Conservation (phyloP, 108 stramenopile genomes). For the Conticribra weissflogii region DNA sequence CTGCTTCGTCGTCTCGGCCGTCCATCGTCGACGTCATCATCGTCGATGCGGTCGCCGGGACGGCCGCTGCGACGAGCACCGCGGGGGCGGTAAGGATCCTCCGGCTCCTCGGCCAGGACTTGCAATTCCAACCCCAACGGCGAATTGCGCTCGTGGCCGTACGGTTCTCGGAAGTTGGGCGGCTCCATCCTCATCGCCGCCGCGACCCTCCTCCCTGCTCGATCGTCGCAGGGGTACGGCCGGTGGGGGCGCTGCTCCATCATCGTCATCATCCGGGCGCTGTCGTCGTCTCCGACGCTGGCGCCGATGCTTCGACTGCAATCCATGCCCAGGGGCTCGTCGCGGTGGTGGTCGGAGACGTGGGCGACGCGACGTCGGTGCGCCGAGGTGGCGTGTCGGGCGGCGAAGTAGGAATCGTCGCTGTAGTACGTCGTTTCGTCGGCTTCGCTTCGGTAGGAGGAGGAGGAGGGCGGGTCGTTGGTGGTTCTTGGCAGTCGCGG, state of each 20-base stretch:
- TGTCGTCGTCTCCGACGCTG: too few relatives aligned
- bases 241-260: neutral
- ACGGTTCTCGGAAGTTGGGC: neutral
- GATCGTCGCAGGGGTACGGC: too few relatives aligned
- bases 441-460: too few relatives aligned
- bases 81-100: too few relatives aligned
- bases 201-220: too few relatives aligned
- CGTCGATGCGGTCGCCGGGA: too few relatives aligned
- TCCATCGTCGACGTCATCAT: too few relatives aligned
- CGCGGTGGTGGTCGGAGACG: neutral
- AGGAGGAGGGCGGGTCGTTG: too few relatives aligned
- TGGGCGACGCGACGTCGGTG: conserved; percentile 1
- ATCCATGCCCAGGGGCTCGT: neutral
- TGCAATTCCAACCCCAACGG: neutral
- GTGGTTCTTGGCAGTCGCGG: too few relatives aligned
- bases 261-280: too few relatives aligned
- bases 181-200: neutral
- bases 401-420: neutral
- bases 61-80: too few relatives aligned
- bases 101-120: neutral
- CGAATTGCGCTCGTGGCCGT: neutral
- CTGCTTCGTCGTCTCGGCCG: neutral
- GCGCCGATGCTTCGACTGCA: neutral
- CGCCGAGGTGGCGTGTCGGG: too few relatives aligned
- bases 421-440: neutral